Evolutionary conservation across 805 yeast species (phyloP), one percentile per base, ranked within the genome.

Genomic region (Cyberlindnera subsufficiens): DNA sequence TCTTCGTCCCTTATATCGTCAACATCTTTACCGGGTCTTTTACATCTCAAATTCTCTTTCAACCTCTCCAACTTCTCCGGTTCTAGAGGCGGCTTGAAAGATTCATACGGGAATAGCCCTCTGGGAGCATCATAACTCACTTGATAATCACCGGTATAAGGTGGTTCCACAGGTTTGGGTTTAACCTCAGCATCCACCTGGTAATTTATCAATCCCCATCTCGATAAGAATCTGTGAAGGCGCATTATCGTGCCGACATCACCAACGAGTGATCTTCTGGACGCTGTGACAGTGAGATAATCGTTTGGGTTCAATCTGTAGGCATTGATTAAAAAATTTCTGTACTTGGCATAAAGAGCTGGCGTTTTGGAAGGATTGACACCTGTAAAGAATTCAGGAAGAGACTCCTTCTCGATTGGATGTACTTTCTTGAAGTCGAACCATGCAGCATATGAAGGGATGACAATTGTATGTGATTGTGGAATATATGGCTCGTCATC

Each of bases 181-280:
- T 81, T 75, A 42, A 80, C 70, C 49, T 78, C 85, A 1, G 90
- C 86, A 58, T 83, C 86, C 2, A 90, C 95, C 63, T 90, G 97
- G 61, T 90, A 90, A 63, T 90, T 90, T 41, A 90, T 86, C 40
- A 90, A 69, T 0, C 97, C 97, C 97, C 97, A 90, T 60, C 84
- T 85, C 53, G 80, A 86, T 44, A 90, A 67, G 58, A 90, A 89
- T 40, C 81, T 74, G 58, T 87, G 96, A 8, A 90, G 79, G 49
- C 96, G 77, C 72, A 89, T 76, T 46, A 90, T 75, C 0, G 96
- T 78, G 3, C 95, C 91, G 6, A 88, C 96, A 67, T 90, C 97
- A 43, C 96, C 95, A 13, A 87, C 89, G 44, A 90, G 71, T 53
- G 87, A 87, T 54, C 97, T 80, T 60, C 98, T 80, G 43, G 89